Evolutionary conservation across 257 asterid species (phyloP).

Genomic region (Coffea canephora): DNA sequence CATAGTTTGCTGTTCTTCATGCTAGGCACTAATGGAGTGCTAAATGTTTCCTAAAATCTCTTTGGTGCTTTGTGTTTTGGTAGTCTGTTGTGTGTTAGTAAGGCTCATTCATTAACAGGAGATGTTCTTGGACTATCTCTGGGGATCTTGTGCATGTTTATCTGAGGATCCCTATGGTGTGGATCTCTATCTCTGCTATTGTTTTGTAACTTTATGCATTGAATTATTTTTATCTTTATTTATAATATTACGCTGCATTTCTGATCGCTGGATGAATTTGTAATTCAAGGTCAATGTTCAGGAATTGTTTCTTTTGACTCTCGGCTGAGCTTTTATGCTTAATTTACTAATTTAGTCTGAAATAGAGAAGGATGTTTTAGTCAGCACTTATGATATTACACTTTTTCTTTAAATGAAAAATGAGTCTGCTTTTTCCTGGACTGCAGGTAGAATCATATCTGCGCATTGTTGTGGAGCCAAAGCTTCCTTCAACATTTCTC

Average conservation of each 20-base stretch:
- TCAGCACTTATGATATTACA: conserved; percentile 12
- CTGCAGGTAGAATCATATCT: conserved; percentile 95
- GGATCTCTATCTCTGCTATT: background rate
- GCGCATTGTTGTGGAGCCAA: conserved; percentile 84
- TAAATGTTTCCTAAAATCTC: background rate
- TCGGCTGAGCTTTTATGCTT: background rate
- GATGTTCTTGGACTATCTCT: background rate
- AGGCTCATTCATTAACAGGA: background rate
- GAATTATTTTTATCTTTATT: background rate
- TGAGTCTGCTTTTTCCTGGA: conserved; percentile 16
- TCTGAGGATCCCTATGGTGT: background rate
- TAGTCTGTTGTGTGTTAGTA: background rate
- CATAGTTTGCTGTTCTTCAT: background rate
- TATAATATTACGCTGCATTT: background rate
- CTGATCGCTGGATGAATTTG: background rate
- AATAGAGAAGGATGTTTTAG: background rate
- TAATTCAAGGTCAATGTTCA: background rate
- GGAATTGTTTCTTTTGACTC: background rate
- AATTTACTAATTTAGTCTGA: background rate
- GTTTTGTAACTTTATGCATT: background rate
- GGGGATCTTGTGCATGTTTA: background rate
- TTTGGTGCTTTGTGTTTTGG: background rate
- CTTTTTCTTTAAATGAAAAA: conserved; percentile 15
- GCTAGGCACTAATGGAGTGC: background rate
- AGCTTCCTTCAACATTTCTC: conserved; percentile 91